phyloP scores from a whole-genome alignment of 2,329 filamentous ascomycete genomes.

The Neofusicoccum kwambonambiense region DNA sequence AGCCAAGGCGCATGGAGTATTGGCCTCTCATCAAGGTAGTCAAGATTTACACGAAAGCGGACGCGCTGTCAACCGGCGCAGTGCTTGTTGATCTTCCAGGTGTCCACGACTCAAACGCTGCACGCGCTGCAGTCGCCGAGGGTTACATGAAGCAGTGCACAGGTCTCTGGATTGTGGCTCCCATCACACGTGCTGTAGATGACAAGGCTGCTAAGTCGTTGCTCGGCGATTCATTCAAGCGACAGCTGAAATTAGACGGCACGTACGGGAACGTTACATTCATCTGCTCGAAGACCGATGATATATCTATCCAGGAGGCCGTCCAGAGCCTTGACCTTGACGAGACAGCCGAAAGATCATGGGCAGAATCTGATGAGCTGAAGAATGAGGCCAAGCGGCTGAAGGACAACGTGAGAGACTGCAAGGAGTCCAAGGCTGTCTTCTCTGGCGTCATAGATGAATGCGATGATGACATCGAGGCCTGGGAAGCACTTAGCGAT shows the following conservation, averaged over 20 bases:
- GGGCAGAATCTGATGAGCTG: constrained; percentile 30
- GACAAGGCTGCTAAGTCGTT: constrained; percentile 59
- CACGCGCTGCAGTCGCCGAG: constrained; percentile 57
- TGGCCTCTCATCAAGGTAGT: constrained; percentile 58
- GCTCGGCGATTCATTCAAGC: constrained; percentile 57
- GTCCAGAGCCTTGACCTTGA: constrained; percentile 39
- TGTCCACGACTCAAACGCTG: constrained; percentile 60
- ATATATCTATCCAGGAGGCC: constrained; percentile 53
- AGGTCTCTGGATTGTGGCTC: constrained; percentile 62
- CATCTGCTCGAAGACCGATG: constrained; percentile 64
- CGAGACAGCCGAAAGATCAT: constrained; percentile 28
- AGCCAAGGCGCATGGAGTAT: constrained; percentile 33
- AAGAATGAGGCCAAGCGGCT: constrained; percentile 23
- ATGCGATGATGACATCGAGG: constrained; percentile 44
- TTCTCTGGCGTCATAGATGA: constrained; percentile 36
- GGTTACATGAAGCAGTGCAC: constrained; percentile 62
- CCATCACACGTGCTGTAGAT: constrained; percentile 60
- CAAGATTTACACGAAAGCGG: constrained; percentile 51
- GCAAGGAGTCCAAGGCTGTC: constrained; percentile 36
- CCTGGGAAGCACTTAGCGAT: constrained; percentile 45
- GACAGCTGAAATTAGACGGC: constrained; percentile 60
- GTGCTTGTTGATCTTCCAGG: constrained; percentile 61
- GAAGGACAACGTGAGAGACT: constrained; percentile 25
- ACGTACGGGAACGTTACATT: constrained; percentile 56
- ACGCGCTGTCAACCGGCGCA: constrained; percentile 53